phyloP scores from a whole-genome alignment of 164 flowering plant species.

The Warburgia ugandensis region DNA sequence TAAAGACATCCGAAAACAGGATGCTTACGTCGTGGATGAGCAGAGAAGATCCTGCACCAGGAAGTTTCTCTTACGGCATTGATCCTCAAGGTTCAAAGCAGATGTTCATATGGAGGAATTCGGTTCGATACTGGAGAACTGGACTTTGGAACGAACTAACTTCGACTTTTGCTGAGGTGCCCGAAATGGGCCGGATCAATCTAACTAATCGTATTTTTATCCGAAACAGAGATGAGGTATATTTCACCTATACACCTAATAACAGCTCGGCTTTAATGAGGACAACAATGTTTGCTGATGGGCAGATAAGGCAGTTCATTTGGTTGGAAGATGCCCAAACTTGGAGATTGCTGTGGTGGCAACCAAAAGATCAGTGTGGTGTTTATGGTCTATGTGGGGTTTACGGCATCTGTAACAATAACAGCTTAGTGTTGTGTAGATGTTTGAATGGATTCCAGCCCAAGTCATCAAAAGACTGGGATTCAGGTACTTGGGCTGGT shows the following conservation, averaged over 20 bases:
- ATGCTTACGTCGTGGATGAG: conserved; percentile 12
- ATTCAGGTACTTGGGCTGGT: conserved; percentile 8
- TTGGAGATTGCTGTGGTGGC: conserved; percentile 5
- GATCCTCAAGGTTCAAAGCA: conserved; percentile 1
- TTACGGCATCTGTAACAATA: conserved; percentile 10
- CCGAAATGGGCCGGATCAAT: neutral
- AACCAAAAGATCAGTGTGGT: conserved; percentile 1
- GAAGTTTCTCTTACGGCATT: conserved; percentile 8
- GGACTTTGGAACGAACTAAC: conserved; percentile 16
- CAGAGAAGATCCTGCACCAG: conserved; percentile 6
- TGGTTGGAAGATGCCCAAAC: too few relatives aligned
- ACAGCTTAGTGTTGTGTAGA: conserved; percentile 5
- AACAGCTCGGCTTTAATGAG: too few relatives aligned
- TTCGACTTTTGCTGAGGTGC: conserved; percentile 6
- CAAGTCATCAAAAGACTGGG: conserved; percentile 4
- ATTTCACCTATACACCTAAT: too few relatives aligned
- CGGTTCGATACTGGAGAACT: conserved; percentile 12
- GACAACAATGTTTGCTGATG: too few relatives aligned
- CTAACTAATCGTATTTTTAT: neutral
- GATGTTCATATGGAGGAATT: conserved; percentile 4
- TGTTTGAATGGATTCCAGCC: conserved; percentile 14
- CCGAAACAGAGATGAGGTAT: neutral
- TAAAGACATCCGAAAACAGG: neutral
- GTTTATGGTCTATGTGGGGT: conserved; percentile 12
- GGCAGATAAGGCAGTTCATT: too few relatives aligned